A percentile compares a stretch with the other conserved stretches of the same genome.
phyloP scores from a whole-genome alignment of 371 early-diverging fungal genomes.

The Lichtheimia ramosa region DNA sequence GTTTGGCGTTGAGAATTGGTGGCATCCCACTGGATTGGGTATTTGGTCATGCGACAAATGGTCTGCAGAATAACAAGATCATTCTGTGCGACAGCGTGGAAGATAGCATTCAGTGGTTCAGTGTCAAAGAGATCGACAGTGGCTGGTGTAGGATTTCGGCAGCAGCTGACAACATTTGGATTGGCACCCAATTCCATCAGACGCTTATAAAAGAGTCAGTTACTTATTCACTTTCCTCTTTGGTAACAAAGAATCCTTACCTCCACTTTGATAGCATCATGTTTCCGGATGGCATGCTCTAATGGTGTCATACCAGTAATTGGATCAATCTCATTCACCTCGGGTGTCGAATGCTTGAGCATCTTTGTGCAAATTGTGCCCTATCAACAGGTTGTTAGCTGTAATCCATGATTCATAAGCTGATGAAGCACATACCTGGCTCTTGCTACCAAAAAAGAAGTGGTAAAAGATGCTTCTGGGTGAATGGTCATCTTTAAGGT shows the following conservation, averaged over 20 bases:
- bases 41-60: constrained; percentile 11
- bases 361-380: background rate
- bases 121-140: constrained; percentile 1
- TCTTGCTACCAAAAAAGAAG: constrained; percentile 18
- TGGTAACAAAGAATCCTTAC: constrained; percentile 15
- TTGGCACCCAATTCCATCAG: constrained; percentile 42
- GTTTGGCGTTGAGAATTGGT: constrained; percentile 37
- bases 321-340: constrained; percentile 35
- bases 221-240: background rate
- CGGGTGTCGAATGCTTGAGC: constrained; percentile 11
- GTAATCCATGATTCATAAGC: background rate
- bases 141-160: background rate
- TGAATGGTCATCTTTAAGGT: constrained; percentile 20
- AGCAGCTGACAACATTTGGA: constrained; percentile 37
- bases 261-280: constrained; percentile 27
- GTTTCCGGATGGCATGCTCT: constrained; percentile 45
- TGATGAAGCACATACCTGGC: background rate
- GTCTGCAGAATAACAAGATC: constrained; percentile 18
- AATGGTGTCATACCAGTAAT: constrained; percentile 51
- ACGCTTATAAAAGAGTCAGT: constrained; percentile 16
- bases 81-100: constrained; percentile 45
- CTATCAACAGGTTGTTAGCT: background rate
- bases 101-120: constrained; percentile 32
- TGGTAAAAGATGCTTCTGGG: constrained; percentile 46
- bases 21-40: constrained; percentile 30